Conservation (phyloP, 805 yeast genomes). For the Wilhelminamyces savonicus region DNA sequence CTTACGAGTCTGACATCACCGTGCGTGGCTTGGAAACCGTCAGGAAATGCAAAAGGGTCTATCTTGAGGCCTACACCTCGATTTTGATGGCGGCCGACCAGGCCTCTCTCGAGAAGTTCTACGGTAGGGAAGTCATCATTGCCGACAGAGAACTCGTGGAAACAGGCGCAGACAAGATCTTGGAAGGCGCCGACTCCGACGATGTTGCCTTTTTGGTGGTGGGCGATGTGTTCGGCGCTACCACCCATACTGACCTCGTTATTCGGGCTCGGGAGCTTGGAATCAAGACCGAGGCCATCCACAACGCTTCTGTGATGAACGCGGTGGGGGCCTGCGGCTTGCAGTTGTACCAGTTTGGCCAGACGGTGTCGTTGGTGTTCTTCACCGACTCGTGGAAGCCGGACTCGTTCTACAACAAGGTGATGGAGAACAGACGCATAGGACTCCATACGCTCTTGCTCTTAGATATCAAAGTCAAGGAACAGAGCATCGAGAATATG, state of each 20-base stretch:
- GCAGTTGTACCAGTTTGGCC: slow-evolving; percentile 92
- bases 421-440: slow-evolving; percentile 80
- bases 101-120: slow-evolving; percentile 68
- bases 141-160: slow-evolving; percentile 97
- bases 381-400: slow-evolving; percentile 96
- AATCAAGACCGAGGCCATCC: slow-evolving; percentile 75
- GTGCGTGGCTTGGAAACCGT: slow-evolving; percentile 90
- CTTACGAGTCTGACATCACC: slow-evolving; percentile 84
- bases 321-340: slow-evolving; percentile 98
- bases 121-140: slow-evolving; percentile 76
- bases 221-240: slow-evolving; percentile 97
- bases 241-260: slow-evolving; percentile 93
- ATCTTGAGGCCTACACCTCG: slow-evolving; percentile 91
- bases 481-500: slow-evolving; percentile 90
- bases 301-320: slow-evolving; percentile 96
- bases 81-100: slow-evolving; percentile 89
- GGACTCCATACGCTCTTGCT: slow-evolving; percentile 89
- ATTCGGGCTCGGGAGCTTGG: slow-evolving; percentile 83
- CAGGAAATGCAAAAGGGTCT: slow-evolving; percentile 80
- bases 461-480: slow-evolving; percentile 92
- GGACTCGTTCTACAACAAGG: slow-evolving; percentile 85
- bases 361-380: slow-evolving; percentile 93
- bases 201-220: slow-evolving; percentile 94
- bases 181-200: slow-evolving; percentile 67
- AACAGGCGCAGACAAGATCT: slow-evolving; percentile 75